Evolutionary conservation across 139 green algal genomes (phyloP), one percentile per base, ranked within the genome.

Genomic region (Trebouxia sp.): DNA sequence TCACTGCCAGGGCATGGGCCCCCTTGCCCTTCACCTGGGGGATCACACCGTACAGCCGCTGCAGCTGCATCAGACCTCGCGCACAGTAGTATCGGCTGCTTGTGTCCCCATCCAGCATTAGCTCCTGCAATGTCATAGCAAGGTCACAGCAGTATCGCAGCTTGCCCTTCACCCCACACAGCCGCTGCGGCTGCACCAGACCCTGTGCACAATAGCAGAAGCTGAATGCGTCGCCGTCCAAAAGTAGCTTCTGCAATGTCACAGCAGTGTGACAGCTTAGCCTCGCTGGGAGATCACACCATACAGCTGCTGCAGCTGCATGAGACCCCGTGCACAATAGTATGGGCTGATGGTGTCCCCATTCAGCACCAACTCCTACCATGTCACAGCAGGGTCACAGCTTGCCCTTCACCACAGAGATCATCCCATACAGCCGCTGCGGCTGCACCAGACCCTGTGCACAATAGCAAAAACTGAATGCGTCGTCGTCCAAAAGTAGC

Each of bases 11-110:
- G 0, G 93, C 92, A 17, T 86, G 85, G 1, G 85, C 65, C 6
- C 95, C 95, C 82, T 96, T 96, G 76, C 92, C 95, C 81, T 91
- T 91, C 22, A 98, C 55, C 10, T 84, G 76, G 0, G 87, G 87
- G 37, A 96, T 91, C 28, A 83, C 38, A 2, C 94, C 94, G 45
- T 89, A 95, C 56, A 89, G 79, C 39, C 80, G 62, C 90, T 98
- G 95, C 82, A 98, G 87, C 43, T 84, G 75, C 56, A 82, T 86
- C 17, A 98, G 83, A 4, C 90, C 95, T 0, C 83, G 50, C 0
- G 95, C 95, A 8, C 91, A 80, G 48, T 90, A 83, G 70, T 91
- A 94, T 47, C 98, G 88, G 42, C 83, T 82, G 42, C 65, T 90
- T 20, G 78, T 78, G 82, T 98, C 94, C 0, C 89, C 91, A 38